phyloP scores from a whole-genome alignment of 108 stramenopile genomes.

The Skeletonema potamos region DNA sequence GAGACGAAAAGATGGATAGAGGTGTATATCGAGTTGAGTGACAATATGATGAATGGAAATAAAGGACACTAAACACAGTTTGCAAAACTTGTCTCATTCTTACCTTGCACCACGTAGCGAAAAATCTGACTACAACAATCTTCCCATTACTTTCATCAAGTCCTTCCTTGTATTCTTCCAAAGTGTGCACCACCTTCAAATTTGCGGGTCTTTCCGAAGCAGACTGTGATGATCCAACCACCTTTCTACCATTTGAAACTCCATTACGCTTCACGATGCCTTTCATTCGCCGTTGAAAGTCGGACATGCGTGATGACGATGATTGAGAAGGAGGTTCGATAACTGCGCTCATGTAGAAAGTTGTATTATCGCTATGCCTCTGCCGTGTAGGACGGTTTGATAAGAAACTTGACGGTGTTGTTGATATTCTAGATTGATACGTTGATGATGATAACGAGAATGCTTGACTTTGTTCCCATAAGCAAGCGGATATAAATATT shows the following conservation, averaged over 20 bases:
- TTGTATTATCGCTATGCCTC: background rate
- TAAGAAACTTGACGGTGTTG: background rate
- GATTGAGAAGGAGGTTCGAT: conserved; percentile 12
- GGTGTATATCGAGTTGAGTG: background rate
- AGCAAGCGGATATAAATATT: background rate
- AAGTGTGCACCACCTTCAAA: conserved; percentile 44
- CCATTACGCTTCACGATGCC: conserved; percentile 27
- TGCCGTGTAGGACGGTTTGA: background rate
- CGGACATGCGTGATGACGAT: conserved; percentile 3
- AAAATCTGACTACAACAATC: conserved; percentile 67
- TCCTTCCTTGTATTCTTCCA: conserved; percentile 62
- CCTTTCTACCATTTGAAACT: background rate
- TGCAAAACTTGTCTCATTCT: conserved; percentile 1
- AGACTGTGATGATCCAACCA: background rate
- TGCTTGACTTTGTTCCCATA: conserved; percentile 8
- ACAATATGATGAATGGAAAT: background rate
- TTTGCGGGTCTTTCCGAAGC: conserved; percentile 33
- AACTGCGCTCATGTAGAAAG: conserved; percentile 16
- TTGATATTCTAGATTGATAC: background rate
- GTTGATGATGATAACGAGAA: conserved; percentile 7
- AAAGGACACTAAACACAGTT: background rate
- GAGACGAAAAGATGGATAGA: background rate
- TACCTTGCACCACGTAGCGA: conserved; percentile 76
- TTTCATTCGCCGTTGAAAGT: conserved; percentile 39
- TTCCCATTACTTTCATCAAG: conserved; percentile 44